Conservation (phyloP, 2,329 filamentous ascomycete species). For the Zasmidium cellare region DNA sequence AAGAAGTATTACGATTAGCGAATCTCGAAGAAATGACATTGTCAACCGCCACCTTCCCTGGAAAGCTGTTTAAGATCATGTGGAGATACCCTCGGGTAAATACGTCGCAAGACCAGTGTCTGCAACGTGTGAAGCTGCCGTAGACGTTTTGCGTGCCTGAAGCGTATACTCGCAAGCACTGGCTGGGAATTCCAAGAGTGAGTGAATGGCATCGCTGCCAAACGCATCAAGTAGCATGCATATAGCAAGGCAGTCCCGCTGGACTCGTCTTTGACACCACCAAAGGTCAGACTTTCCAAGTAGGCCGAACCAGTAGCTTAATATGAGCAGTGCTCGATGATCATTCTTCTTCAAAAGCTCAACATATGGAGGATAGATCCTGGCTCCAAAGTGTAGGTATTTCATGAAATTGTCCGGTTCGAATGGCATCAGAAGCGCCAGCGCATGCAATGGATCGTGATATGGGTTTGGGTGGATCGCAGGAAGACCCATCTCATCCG, state of each 20-base stretch:
- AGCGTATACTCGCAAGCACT: neutral
- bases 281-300: neutral
- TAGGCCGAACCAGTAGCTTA: constrained; percentile 2
- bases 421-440: constrained; percentile 11
- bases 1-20: no score
- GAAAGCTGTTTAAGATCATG: no score
- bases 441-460: constrained; percentile 14
- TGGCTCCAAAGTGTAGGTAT: constrained; percentile 16
- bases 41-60: no score
- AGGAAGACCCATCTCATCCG: constrained; percentile 8
- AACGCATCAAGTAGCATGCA: neutral
- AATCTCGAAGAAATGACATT: no score
- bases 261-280: neutral
- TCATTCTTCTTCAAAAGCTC: neutral
- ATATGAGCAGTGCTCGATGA: neutral
- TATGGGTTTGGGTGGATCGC: constrained; percentile 16
- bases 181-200: neutral
- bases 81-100: neutral
- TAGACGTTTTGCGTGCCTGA: neutral
- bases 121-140: neutral
- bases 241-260: neutral
- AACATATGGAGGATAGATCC: constrained; percentile 10
- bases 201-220: neutral
- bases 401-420: constrained; percentile 13
- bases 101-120: neutral